Evolutionary conservation across 176 grass and related monocot genomes (phyloP).

Genomic region (Eragrostis curvula): DNA sequence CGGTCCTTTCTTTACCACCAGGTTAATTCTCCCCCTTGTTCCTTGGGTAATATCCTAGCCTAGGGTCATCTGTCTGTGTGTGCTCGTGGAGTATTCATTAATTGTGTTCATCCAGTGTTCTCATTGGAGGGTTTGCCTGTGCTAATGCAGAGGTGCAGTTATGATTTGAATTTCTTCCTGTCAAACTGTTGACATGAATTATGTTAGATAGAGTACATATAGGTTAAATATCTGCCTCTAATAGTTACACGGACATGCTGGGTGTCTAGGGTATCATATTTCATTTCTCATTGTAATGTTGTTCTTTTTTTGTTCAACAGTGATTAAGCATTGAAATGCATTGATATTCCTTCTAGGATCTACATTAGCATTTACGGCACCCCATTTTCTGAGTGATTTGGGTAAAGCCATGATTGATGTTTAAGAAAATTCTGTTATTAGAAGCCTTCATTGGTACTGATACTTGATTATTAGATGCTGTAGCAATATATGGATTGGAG

Average conservation of each 20-base stretch:
- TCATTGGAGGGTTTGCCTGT: no score
- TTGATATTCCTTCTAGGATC: background rate
- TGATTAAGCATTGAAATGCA: background rate
- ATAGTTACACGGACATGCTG: background rate
- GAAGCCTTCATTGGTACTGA: background rate
- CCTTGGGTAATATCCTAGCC: constrained; percentile 5
- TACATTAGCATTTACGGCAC: background rate
- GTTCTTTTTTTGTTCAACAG: constrained; percentile 2
- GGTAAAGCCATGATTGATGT: background rate
- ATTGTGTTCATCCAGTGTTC: no score
- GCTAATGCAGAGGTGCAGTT: background rate
- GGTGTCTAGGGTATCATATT: background rate
- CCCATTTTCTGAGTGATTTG: constrained; percentile 14
- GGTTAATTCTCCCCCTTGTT: constrained; percentile 53
- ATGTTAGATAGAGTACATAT: background rate
- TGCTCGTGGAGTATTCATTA: constrained; percentile 3
- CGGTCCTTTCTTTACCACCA: constrained; percentile 97
- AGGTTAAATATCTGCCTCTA: background rate
- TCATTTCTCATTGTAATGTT: background rate
- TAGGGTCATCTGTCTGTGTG: constrained; percentile 22
- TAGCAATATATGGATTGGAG: constrained; percentile 1
- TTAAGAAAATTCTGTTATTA: background rate
- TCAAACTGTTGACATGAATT: constrained; percentile 1
- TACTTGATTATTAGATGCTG: constrained; percentile 30
- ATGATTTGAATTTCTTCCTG: constrained; percentile 11